Evolutionary conservation across 2,329 filamentous ascomycete genomes (phyloP), one percentile per base, ranked within the genome.

Genomic region (Fusarium tuaranense): DNA sequence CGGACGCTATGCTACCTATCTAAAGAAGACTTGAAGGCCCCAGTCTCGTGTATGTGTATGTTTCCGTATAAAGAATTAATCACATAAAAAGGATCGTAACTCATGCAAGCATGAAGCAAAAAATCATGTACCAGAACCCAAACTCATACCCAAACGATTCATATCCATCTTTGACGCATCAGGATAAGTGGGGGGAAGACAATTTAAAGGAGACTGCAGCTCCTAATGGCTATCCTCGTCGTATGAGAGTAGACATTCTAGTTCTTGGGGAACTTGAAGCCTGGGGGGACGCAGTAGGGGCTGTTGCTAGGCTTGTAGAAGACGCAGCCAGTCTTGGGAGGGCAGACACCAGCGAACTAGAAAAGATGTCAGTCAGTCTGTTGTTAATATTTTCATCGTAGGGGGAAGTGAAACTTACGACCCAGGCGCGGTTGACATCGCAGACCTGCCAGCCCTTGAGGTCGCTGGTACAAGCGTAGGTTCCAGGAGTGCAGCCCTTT

Each of bases 241-340:
- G 30, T 20, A 9, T 32, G 32, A 41, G 34, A 44, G 57, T 18
- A 34, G n/a, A 18, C 8, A 25, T 41, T 64, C 62, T 75, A 74
- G 57, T 65, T 67, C 72, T 77, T 68, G 51, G 78, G 75, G 73
- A 81, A 76, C 68, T 78, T 62, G 78, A 79, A 83, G 60, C 71
- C 69, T 39, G 80, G 75, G 14, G 81, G 81, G 8, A 85, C 80
- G 62, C 83, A 84, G 81, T 84, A 84, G 69, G 83, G 83, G 80
- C 81, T 83, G 58, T 70, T 61, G 78, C 78, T 84, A 44, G 72
- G 65, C 46, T 72, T 39, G 78, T 81, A 79, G 79, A 84, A 84
- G 78, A 80, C 79, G 78, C 83, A 84, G 41, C 73, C 41, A 18
- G 82, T 83, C 61, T 82, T 73, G 69, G 81, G 82, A 14, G 82